These are phyloP conservation scores for Boletus rufocinnamomeus DNA, from an alignment of 768 basidiomycete genomes.

Conservation along the genomic window DNA sequence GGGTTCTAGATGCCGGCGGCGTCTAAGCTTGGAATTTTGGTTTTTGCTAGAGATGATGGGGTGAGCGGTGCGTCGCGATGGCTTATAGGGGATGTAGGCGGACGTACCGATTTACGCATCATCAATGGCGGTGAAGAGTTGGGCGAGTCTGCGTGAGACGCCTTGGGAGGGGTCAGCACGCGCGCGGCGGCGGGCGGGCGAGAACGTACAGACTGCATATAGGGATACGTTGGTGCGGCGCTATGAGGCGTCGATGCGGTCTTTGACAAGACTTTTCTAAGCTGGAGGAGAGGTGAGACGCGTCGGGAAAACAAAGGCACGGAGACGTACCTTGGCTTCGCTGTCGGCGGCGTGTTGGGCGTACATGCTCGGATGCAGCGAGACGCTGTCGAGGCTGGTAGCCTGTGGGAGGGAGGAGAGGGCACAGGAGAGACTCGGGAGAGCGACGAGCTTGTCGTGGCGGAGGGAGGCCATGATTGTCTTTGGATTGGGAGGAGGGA, in stretches of 20 bases:
- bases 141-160: conserved; percentile 39
- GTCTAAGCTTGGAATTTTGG: conserved; percentile 38
- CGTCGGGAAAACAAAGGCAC: background rate
- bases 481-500: background rate
- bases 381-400: conserved; percentile 64
- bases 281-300: conserved; percentile 37
- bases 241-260: conserved; percentile 40
- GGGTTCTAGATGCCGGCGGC: conserved; percentile 6
- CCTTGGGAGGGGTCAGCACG: conserved; percentile 30
- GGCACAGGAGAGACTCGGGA: conserved; percentile 70
- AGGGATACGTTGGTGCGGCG: conserved; percentile 35
- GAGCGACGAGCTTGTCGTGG: conserved; percentile 62
- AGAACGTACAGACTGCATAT: conserved; percentile 41
- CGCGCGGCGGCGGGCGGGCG: background rate
- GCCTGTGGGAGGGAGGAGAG: conserved; percentile 72
- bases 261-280: conserved; percentile 66
- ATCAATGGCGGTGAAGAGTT: conserved; percentile 49
- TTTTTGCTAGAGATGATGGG: conserved; percentile 25
- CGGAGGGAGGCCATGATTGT: conserved; percentile 35
- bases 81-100: no score
- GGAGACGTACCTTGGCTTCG: conserved; percentile 63
- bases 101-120: conserved; percentile 55
- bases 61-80: background rate
- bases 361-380: conserved; percentile 71
- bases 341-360: conserved; percentile 68